phyloP scores from a whole-genome alignment of 345 rosid species.

The Euphorbia lathyris region DNA sequence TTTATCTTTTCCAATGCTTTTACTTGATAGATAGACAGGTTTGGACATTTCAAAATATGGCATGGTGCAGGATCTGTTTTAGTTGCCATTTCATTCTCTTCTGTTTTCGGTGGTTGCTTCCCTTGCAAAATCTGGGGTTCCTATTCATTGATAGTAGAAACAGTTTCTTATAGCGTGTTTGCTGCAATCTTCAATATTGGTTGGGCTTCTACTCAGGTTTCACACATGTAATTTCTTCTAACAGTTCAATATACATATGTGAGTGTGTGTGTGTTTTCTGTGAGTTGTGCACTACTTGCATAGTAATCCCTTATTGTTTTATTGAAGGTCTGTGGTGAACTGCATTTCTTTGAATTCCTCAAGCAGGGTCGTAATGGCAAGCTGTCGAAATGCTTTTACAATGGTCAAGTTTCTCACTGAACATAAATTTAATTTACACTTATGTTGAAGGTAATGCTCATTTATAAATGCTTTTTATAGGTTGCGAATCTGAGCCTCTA shows the following conservation, averaged over 20 bases:
- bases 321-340: slow-evolving; percentile 84
- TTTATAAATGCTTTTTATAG: slow-evolving; percentile 30
- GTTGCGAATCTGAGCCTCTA: slow-evolving; percentile 91
- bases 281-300: background rate
- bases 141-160: slow-evolving; percentile 46
- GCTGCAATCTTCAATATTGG: slow-evolving; percentile 95
- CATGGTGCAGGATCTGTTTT: slow-evolving; percentile 87
- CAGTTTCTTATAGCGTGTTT: slow-evolving; percentile 70
- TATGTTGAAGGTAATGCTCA: slow-evolving; percentile 9
- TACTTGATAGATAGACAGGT: slow-evolving; percentile 80
- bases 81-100: slow-evolving; percentile 90
- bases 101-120: slow-evolving; percentile 88
- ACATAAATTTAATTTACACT: background rate
- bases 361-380: slow-evolving; percentile 78
- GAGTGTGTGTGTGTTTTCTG: background rate
- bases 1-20: slow-evolving; percentile 12
- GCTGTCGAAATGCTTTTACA: slow-evolving; percentile 95
- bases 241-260: background rate
- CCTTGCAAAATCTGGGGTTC: slow-evolving; percentile 64
- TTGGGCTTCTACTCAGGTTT: slow-evolving; percentile 98
- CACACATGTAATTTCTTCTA: slow-evolving; percentile 71
- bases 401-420: slow-evolving; percentile 49
- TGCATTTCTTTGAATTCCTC: slow-evolving; percentile 85
- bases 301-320: slow-evolving; percentile 3
- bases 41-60: slow-evolving; percentile 95